Percentiles rank a stretch among this genome's conserved stretches.
Conservation (phyloP, 1,284 basidiomycete species). For the Coniferiporia sulphurascens region DNA sequence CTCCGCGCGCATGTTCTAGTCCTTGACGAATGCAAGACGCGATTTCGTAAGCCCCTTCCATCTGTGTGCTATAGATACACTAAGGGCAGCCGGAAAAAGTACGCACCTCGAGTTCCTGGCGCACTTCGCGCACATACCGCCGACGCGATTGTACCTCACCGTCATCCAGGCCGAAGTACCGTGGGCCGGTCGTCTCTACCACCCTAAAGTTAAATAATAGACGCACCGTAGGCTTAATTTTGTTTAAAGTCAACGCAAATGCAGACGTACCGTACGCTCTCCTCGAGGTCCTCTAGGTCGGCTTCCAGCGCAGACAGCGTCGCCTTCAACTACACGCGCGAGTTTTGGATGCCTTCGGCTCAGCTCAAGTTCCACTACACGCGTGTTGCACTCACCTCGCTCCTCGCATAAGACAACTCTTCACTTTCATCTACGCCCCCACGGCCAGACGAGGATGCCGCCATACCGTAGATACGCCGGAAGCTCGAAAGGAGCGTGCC, state of each 20-base stretch:
- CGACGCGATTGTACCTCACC: constrained; percentile 68
- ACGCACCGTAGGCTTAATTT: not conserved
- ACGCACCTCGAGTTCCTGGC: constrained; percentile 74
- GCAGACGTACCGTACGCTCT: constrained; percentile 68
- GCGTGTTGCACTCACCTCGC: constrained; percentile 48
- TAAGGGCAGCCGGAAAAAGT: constrained; percentile 5
- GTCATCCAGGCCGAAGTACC: constrained; percentile 78
- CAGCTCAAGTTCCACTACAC: not conserved
- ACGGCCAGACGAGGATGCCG: constrained; percentile 20
- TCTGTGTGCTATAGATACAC: constrained; percentile 2
- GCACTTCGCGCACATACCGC: constrained; percentile 69
- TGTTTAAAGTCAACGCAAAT: not conserved
- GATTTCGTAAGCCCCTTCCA: constrained; percentile 5
- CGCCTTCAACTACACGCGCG: constrained; percentile 54
- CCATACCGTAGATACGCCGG: constrained; percentile 68
- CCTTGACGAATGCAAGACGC: constrained; percentile 23
- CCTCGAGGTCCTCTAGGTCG: constrained; percentile 84
- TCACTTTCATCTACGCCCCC: constrained; percentile 55
- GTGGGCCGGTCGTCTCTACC: constrained; percentile 75
- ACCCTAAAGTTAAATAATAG: constrained; percentile 41
- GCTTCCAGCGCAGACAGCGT: constrained; percentile 74
- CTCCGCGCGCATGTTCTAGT: constrained; percentile 20
- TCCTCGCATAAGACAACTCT: constrained; percentile 67
- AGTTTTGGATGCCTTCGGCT: not conserved
- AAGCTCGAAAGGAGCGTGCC: constrained; percentile 70